phyloP scores from a whole-genome alignment of 116 monocot genomes.

The Zostera marina region DNA sequence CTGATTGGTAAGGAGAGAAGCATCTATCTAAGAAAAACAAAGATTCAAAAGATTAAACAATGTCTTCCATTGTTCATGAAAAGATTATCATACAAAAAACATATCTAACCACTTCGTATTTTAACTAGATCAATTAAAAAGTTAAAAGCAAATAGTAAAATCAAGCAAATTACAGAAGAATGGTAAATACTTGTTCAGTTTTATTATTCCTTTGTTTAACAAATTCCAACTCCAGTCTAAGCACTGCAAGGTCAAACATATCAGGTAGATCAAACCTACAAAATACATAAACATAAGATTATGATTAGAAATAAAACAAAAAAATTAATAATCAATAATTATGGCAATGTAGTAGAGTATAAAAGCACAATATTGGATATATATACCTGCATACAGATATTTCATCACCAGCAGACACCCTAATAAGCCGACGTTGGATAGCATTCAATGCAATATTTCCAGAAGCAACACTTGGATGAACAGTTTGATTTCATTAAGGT shows the following conservation, averaged over 20 bases:
- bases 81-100: not conserved
- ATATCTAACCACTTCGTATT: too few species aligned
- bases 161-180: not conserved
- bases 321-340: not conserved
- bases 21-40: constrained; percentile 64
- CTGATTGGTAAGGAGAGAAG: constrained; percentile 72
- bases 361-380: not conserved
- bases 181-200: constrained; percentile 49
- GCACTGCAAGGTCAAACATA: constrained; percentile 62
- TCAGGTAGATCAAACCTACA: constrained; percentile 54
- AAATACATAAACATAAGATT: not conserved
- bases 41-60: constrained; percentile 1
- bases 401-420: constrained; percentile 66
- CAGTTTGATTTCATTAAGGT: constrained; percentile 51
- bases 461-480: constrained; percentile 26
- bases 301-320: not conserved
- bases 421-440: constrained; percentile 64
- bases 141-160: not conserved
- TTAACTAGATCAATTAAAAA: not conserved
- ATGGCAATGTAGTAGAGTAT: not conserved
- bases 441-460: constrained; percentile 72
- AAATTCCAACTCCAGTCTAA: constrained; percentile 80
- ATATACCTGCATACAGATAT: constrained; percentile 54
- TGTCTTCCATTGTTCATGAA: not conserved
- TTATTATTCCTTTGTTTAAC: constrained; percentile 47